Percentiles rank a stretch among this genome's conserved stretches.
Evolutionary conservation across 495 filamentous ascomycete species (phyloP).

Genomic region (Paragyromitra xinjiangensis): DNA sequence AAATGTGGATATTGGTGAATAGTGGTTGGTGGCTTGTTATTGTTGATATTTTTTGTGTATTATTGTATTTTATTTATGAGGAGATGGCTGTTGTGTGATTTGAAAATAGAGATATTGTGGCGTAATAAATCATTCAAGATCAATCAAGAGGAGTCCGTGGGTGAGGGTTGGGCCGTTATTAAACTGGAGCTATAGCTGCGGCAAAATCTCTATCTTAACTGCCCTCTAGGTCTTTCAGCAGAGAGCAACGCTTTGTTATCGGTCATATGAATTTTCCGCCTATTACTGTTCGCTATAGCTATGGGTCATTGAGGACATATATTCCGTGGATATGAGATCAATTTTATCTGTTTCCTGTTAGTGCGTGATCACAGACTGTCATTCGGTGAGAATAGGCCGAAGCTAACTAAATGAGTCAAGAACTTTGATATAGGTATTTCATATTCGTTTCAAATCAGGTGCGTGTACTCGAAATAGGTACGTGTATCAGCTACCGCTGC

Average conservation of each 20-base stretch:
- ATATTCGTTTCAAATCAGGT: neutral
- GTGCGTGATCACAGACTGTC: neutral
- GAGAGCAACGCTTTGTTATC: neutral
- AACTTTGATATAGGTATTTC: neutral
- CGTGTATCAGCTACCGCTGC: neutral
- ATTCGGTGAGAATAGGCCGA: neutral
- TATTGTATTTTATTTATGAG: slow-evolving; percentile 19
- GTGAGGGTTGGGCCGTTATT: neutral
- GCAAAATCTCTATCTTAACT: neutral
- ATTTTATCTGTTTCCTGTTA: neutral
- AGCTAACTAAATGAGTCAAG: too few relatives aligned
- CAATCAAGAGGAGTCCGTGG: neutral
- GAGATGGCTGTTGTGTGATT: neutral
- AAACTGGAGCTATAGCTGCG: too few relatives aligned
- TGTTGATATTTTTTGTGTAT: slow-evolving; percentile 13
- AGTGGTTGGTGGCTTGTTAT: slow-evolving; percentile 4
- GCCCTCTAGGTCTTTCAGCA: neutral
- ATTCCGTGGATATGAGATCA: neutral
- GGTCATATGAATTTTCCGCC: neutral
- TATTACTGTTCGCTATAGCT: neutral
- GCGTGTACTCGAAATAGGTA: too few relatives aligned
- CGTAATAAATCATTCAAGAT: neutral
- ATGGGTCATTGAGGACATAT: neutral
- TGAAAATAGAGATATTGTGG: neutral
- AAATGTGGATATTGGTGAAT: slow-evolving; percentile 17